Percentiles rank a stretch among this genome's conserved stretches.
Evolutionary conservation across 1,284 basidiomycete species (phyloP).

Genomic region (Cystobasidium pallidum): DNA sequence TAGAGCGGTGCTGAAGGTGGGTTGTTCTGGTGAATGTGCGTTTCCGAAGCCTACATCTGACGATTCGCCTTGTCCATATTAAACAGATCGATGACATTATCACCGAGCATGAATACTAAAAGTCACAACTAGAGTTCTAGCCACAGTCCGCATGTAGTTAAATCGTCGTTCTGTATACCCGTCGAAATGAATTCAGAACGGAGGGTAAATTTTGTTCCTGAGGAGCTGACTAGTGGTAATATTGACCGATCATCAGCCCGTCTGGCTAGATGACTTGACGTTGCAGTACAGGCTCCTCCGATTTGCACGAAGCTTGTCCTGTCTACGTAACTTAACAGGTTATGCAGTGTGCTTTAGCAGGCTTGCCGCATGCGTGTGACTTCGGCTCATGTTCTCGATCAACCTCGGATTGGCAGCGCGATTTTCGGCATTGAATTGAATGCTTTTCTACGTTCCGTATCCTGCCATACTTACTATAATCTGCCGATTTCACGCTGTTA

Average conservation of each 20-base stretch:
- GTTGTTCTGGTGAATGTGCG: conserved; percentile 1
- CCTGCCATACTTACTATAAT: neutral
- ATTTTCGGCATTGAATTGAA: neutral
- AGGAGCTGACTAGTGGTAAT: too few relatives aligned
- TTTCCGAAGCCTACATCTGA: neutral
- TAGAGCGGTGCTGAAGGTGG: conserved; percentile 56
- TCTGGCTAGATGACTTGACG: too few relatives aligned
- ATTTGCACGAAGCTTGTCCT: too few relatives aligned
- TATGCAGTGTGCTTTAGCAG: too few relatives aligned
- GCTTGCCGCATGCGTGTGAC: too few relatives aligned
- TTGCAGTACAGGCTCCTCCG: too few relatives aligned
- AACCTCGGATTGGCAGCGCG: neutral
- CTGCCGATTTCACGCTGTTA: neutral
- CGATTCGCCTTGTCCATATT: neutral
- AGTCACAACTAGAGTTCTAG: neutral
- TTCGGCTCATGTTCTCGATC: neutral
- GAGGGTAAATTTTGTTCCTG: too few relatives aligned
- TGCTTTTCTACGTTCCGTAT: neutral
- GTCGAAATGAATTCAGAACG: too few relatives aligned
- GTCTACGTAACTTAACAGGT: too few relatives aligned
- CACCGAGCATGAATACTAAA: conserved; percentile 34
- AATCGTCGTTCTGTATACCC: neutral
- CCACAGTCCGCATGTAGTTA: neutral
- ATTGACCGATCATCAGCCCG: too few relatives aligned
- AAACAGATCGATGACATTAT: conserved; percentile 51